Percentiles rank a stretch among this genome's conserved stretches.
These are phyloP conservation scores for Oidiodendron maius DNA, from an alignment of 495 filamentous ascomycete genomes.

Conservation along the genomic window DNA sequence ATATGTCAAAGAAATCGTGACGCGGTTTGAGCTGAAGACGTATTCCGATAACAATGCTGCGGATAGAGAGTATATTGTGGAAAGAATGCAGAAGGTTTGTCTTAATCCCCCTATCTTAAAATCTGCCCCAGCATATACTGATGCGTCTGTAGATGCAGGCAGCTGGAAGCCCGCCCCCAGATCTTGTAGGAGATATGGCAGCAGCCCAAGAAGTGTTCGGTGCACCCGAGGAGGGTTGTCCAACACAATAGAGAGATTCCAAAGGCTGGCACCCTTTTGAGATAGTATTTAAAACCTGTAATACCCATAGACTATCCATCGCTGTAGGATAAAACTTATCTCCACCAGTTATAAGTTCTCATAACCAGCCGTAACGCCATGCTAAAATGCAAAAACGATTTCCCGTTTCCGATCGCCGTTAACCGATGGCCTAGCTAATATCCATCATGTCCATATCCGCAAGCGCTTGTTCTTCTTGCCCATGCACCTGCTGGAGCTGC, in stretches of 20 bases:
- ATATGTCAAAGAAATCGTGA: constrained; percentile 82
- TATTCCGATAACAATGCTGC: constrained; percentile 76
- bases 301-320: no score
- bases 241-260: constrained; percentile 53
- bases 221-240: constrained; percentile 65
- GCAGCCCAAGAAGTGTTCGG: constrained; percentile 66
- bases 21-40: constrained; percentile 70
- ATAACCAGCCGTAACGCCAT: constrained; percentile 16
- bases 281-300: no score
- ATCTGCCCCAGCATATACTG: no score
- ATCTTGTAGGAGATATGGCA: constrained; percentile 84
- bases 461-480: constrained; percentile 12
- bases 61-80: constrained; percentile 89
- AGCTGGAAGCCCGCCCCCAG: constrained; percentile 79
- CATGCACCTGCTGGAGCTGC: neutral
- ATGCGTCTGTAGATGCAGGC: constrained; percentile 74
- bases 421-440: constrained; percentile 11
- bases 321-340: neutral
- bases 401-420: neutral
- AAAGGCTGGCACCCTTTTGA: constrained; percentile 7
- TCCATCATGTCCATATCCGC: constrained; percentile 20
- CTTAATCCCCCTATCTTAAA: no score
- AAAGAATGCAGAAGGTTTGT: constrained; percentile 91
- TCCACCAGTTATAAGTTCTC: constrained; percentile 1
- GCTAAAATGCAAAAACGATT: constrained; percentile 12